Evolutionary conservation across 2,329 filamentous ascomycete genomes (phyloP).

Genomic region (Colletotrichum orchidophilum): DNA sequence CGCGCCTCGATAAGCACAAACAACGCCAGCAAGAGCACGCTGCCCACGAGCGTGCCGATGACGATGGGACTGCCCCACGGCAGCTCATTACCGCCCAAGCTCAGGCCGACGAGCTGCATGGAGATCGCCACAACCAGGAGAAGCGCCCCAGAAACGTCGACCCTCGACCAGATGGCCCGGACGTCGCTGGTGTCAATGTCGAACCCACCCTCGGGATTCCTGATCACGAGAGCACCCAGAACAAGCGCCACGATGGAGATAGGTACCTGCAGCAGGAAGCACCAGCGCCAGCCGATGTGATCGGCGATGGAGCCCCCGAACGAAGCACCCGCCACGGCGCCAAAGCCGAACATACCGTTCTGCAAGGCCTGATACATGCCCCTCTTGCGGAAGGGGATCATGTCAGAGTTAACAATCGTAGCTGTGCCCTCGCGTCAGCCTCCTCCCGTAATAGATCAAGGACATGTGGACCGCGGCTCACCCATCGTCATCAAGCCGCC

Average conservation of each 20-base stretch:
- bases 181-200: conserved; percentile 41
- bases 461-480: conserved; percentile 41
- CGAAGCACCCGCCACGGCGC: conserved; percentile 69
- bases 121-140: conserved; percentile 68
- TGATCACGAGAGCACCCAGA: conserved; percentile 62
- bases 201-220: conserved; percentile 50
- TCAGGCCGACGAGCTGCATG: conserved; percentile 63
- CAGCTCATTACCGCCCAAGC: conserved; percentile 64
- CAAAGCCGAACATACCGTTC: conserved; percentile 70
- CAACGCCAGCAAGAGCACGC: conserved; percentile 50
- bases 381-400: conserved; percentile 65
- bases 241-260: conserved; percentile 64
- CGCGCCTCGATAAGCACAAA: conserved; percentile 60
- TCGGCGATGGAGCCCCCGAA: conserved; percentile 73
- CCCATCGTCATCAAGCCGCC: conserved; percentile 77
- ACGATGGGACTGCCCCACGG: conserved; percentile 62
- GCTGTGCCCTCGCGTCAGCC: conserved; percentile 1
- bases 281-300: conserved; percentile 73
- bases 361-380: conserved; percentile 70
- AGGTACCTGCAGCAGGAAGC: conserved; percentile 71
- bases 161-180: conserved; percentile 57
- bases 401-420: conserved; percentile 70
- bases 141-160: conserved; percentile 67
- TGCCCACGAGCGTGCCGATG: conserved; percentile 53
- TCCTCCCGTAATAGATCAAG: not conserved